phyloP scores from a whole-genome alignment of 805 yeast species.

The Kuraishia borneana region DNA sequence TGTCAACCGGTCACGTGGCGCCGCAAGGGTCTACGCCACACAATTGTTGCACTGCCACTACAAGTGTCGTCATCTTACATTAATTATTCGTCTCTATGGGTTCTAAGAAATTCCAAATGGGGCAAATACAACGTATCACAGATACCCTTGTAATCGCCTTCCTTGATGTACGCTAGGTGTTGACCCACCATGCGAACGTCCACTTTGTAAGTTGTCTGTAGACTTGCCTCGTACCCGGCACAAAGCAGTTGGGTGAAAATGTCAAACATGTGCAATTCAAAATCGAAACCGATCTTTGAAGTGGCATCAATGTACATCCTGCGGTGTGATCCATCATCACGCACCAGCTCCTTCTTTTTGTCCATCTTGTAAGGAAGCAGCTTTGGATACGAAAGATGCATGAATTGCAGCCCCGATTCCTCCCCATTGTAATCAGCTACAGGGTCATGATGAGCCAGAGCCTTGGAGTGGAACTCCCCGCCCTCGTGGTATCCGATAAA shows the following conservation, averaged over 20 bases:
- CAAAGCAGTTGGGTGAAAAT: slow-evolving; percentile 26
- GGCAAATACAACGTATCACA: slow-evolving; percentile 23
- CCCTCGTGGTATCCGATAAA: slow-evolving; percentile 38
- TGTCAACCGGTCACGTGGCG: no score
- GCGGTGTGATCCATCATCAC: slow-evolving; percentile 13
- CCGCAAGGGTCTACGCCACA: no score
- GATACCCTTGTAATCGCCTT: no score
- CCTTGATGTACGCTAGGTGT: slow-evolving; percentile 12
- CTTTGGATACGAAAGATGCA: slow-evolving; percentile 58
- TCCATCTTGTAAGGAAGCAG: slow-evolving; percentile 18
- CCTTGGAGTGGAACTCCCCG: slow-evolving; percentile 26
- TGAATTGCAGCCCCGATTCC: slow-evolving; percentile 24
- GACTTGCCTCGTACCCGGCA: slow-evolving; percentile 9
- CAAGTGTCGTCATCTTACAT: no score
- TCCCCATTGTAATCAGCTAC: slow-evolving; percentile 16
- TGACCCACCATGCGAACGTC: slow-evolving; percentile 16
- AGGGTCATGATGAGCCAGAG: slow-evolving; percentile 33
- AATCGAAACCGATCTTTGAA: slow-evolving; percentile 20
- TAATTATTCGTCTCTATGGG: slow-evolving; percentile 12
- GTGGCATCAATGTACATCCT: slow-evolving; percentile 20
- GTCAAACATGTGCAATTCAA: slow-evolving; percentile 28
- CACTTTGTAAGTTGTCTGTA: slow-evolving; percentile 13
- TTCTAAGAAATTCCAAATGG: slow-evolving; percentile 21
- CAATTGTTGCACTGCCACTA: no score
- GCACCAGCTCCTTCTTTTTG: slow-evolving; percentile 10